Evolutionary conservation across 2,329 filamentous ascomycete genomes (phyloP).

Genomic region (Nemania diffusa): DNA sequence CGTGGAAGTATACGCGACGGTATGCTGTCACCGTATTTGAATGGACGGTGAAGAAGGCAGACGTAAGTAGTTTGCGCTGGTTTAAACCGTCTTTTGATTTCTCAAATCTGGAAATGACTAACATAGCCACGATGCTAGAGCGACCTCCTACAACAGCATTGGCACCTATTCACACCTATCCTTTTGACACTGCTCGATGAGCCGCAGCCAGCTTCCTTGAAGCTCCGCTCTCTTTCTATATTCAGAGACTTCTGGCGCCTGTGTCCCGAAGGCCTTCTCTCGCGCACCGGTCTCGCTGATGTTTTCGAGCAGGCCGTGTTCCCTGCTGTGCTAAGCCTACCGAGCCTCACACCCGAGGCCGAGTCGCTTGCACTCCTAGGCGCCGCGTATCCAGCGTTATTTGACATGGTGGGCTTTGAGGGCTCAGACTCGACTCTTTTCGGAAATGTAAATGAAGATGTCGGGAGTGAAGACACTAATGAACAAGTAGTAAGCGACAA

Average conservation of each 20-base stretch:
- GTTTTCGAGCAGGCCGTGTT: constrained; percentile 76
- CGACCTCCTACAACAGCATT: constrained; percentile 64
- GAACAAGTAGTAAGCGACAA: background rate
- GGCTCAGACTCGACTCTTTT: background rate
- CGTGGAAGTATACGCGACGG: constrained; percentile 68
- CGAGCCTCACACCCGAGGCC: constrained; percentile 77
- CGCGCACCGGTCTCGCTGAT: constrained; percentile 70
- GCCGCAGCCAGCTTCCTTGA: constrained; percentile 58
- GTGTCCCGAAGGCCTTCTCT: constrained; percentile 64
- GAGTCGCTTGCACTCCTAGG: constrained; percentile 74
- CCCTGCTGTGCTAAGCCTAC: constrained; percentile 80
- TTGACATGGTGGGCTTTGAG: constrained; percentile 62
- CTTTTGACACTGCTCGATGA: constrained; percentile 77
- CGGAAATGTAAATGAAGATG: background rate
- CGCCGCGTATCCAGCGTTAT: constrained; percentile 73
- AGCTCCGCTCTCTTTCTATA: constrained; percentile 65
- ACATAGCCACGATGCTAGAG: constrained; percentile 20
- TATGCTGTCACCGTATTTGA: constrained; percentile 65
- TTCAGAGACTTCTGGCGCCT: constrained; percentile 65
- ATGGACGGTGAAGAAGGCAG: constrained; percentile 67
- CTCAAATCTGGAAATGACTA: background rate
- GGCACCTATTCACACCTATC: constrained; percentile 76
- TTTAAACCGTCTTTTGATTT: background rate
- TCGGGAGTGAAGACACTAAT: background rate
- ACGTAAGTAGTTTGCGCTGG: constrained; percentile 53